These are phyloP conservation scores for Bombardia bombarda DNA, from an alignment of 495 filamentous ascomycete genomes.

Conservation along the genomic window DNA sequence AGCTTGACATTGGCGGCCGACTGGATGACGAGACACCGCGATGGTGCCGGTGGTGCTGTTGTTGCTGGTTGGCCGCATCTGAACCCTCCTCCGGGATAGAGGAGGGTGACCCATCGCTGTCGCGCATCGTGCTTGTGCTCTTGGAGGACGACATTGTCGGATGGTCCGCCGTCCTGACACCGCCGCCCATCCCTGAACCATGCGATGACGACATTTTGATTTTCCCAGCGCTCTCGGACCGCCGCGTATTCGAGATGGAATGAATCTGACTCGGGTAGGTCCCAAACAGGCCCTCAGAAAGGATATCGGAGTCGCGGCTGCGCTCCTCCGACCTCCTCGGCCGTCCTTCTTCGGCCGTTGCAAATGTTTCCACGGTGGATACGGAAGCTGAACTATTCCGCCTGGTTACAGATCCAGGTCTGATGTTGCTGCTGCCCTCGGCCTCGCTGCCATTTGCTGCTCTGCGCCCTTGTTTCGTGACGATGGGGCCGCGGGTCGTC, in stretches of 20 bases:
- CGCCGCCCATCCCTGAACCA: too few relatives aligned
- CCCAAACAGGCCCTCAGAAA: conserved; percentile 7
- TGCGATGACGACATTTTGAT: too few relatives aligned
- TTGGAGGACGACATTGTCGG: conserved; percentile 6
- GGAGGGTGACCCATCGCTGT: conserved; percentile 26
- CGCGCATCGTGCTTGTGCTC: conserved; percentile 2
- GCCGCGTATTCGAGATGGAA: conserved; percentile 12
- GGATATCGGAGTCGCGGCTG: conserved; percentile 6
- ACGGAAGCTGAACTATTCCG: conserved; percentile 59
- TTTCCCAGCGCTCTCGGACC: conserved; percentile 17
- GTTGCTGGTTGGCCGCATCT: conserved; percentile 7
- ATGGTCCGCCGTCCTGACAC: too few relatives aligned
- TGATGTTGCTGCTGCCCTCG: not conserved
- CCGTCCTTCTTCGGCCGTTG: conserved; percentile 67
- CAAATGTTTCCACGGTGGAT: conserved; percentile 74
- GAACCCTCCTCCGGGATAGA: conserved; percentile 22
- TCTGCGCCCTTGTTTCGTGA: too few relatives aligned
- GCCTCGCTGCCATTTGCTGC: conserved; percentile 4
- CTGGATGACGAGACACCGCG: conserved; percentile 15
- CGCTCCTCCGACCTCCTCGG: conserved; percentile 19
- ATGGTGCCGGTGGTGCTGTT: too few relatives aligned
- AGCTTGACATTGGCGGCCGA: conserved; percentile 31
- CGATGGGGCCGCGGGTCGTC: conserved; percentile 54
- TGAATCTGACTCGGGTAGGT: conserved; percentile 13
- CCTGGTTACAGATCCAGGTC: conserved; percentile 14